A percentile compares a stretch with the other conserved stretches of the same genome.
Evolutionary conservation across 306 rosid genomes (phyloP).

Genomic region (Vicia villosa): DNA sequence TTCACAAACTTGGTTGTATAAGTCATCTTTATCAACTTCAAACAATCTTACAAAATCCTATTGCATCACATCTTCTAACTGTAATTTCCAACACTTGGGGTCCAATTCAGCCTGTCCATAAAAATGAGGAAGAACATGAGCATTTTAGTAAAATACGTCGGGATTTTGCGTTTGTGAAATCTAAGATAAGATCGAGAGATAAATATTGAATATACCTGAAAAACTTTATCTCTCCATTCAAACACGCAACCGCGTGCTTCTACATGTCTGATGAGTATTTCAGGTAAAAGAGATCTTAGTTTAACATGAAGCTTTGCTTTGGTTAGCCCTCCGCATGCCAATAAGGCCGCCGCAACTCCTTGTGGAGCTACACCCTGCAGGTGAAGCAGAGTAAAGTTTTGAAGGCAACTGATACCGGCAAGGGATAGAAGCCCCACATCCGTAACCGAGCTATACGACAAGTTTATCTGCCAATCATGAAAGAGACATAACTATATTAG

Average conservation of each 20-base stretch:
- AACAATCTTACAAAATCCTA: conserved; percentile 28
- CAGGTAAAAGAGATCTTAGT: conserved; percentile 59
- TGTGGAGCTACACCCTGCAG: conserved; percentile 66
- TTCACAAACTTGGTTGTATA: conserved; percentile 12
- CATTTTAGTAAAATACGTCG: not conserved
- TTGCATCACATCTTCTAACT: conserved; percentile 64
- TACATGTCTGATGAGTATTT: conserved; percentile 61
- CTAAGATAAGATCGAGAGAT: conserved; percentile 20
- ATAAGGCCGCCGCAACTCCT: conserved; percentile 78
- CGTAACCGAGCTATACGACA: conserved; percentile 81
- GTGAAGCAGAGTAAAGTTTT: conserved; percentile 74
- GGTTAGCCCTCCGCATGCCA: conserved; percentile 73
- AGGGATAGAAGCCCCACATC: conserved; percentile 86
- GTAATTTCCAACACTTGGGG: conserved; percentile 86
- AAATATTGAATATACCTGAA: conserved; percentile 61
- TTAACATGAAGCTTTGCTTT: conserved; percentile 89
- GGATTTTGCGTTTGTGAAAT: not conserved
- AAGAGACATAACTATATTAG: conserved; percentile 17
- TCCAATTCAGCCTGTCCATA: conserved; percentile 85
- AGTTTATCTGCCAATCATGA: conserved; percentile 70
- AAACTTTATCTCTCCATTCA: conserved; percentile 88
- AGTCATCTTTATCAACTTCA: conserved; percentile 18
- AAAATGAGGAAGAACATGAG: conserved; percentile 25
- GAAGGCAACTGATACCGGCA: conserved; percentile 86
- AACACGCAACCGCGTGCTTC: conserved; percentile 85